Percentiles rank a stretch among this genome's conserved stretches.
phyloP scores from a whole-genome alignment of 2,329 filamentous ascomycete species.

The Talaromyces sp. region DNA sequence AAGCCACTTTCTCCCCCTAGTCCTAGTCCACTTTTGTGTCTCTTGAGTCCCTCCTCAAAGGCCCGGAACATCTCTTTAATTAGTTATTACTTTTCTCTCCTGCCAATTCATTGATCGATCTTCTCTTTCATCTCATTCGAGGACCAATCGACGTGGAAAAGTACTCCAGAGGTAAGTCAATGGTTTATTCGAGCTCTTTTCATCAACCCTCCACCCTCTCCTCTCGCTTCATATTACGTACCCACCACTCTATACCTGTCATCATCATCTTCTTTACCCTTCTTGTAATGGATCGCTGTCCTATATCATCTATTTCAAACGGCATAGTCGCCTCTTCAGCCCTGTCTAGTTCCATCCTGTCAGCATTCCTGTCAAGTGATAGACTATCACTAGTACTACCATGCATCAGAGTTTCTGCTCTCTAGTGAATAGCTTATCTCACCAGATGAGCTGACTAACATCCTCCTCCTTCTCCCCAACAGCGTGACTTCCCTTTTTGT shows the following conservation, averaged over 20 bases:
- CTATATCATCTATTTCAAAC: background rate
- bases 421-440: background rate
- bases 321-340: constrained; percentile 1
- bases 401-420: background rate
- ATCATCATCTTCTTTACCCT: background rate
- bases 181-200: background rate
- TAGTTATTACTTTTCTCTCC: background rate
- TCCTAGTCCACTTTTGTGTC: background rate
- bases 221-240: background rate
- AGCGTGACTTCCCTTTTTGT: constrained; percentile 4
- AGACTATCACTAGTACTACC: background rate
- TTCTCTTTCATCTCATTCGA: background rate
- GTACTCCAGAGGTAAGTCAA: background rate
- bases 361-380: background rate
- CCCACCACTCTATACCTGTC: background rate
- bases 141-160: constrained; percentile 1
- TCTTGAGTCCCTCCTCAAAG: background rate
- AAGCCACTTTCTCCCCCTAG: background rate
- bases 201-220: background rate
- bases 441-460: constrained; percentile 1
- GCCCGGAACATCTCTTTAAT: background rate
- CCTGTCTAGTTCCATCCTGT: background rate
- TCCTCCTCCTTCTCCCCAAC: background rate
- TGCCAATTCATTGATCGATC: background rate
- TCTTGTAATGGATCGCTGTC: background rate